phyloP scores from a whole-genome alignment of 495 filamentous ascomycete species.

The Penicillium bovifimosum region DNA sequence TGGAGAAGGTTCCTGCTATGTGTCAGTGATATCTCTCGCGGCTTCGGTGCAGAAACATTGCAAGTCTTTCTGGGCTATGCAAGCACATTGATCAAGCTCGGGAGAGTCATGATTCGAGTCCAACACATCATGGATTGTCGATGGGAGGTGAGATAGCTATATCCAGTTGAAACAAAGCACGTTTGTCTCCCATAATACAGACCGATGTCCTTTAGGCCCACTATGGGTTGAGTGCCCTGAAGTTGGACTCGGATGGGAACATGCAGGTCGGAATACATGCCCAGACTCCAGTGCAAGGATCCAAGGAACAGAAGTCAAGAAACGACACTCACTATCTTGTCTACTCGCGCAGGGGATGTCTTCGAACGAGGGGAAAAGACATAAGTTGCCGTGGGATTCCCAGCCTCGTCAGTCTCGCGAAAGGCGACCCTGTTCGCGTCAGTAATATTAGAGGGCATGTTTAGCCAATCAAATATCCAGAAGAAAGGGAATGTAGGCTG shows the following conservation, averaged over 20 bases:
- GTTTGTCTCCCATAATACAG: not conserved
- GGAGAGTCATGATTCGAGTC: not conserved
- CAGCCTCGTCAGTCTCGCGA: constrained; percentile 37
- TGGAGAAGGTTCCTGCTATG: constrained; percentile 7
- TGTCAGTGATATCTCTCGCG: not conserved
- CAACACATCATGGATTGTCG: not conserved
- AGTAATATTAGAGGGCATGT: constrained; percentile 18
- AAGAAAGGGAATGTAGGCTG: not conserved
- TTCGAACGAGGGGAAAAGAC: constrained; percentile 25
- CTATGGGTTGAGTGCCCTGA: not conserved
- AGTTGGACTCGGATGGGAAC: not conserved
- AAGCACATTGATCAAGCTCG: not conserved
- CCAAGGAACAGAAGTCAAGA: not conserved
- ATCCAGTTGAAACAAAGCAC: not conserved
- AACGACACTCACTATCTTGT: constrained; percentile 30
- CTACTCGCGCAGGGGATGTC: constrained; percentile 21
- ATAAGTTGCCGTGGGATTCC: constrained; percentile 31
- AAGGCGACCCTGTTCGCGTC: constrained; percentile 19
- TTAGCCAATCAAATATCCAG: not conserved
- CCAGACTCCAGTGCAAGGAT: too few relatives aligned
- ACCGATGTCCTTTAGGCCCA: not conserved
- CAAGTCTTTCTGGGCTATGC: not conserved
- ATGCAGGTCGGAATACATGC: not conserved
- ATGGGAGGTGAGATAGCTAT: not conserved
- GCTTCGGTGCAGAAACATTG: not conserved